phyloP scores from a whole-genome alignment of 2,329 filamentous ascomycete species.

The Beauveria caledonica region DNA sequence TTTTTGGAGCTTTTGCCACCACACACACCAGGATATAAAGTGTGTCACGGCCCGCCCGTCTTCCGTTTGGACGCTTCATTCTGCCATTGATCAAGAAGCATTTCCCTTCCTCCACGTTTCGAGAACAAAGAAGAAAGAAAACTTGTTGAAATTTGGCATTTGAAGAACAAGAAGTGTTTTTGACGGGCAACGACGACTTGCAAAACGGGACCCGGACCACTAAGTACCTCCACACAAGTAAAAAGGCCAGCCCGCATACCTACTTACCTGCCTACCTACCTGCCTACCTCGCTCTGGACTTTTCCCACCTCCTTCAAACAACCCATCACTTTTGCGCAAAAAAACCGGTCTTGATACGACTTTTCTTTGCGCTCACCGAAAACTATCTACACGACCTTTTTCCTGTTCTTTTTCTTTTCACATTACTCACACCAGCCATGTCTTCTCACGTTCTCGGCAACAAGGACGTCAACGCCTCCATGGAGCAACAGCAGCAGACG shows the following conservation, averaged over 20 bases:
- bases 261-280: not conserved
- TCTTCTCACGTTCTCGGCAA: constrained; percentile 52
- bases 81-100: not conserved
- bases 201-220: not conserved
- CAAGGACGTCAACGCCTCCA: constrained; percentile 56
- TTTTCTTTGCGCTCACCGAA: too few species aligned
- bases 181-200: not conserved
- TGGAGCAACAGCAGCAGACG: constrained; percentile 23
- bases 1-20: not conserved
- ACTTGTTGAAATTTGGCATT: not conserved
- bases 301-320: not conserved
- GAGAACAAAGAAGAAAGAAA: not conserved
- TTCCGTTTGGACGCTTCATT: not conserved
- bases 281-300: not conserved
- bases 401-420: not conserved
- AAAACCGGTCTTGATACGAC: not conserved
- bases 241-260: not conserved
- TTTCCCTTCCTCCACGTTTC: not conserved
- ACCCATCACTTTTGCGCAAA: not conserved
- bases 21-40: not conserved
- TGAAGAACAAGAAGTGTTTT: constrained; percentile 1
- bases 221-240: not conserved
- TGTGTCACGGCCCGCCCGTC: not conserved
- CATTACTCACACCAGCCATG: constrained; percentile 39
- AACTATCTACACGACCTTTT: not conserved